phyloP scores from a whole-genome alignment of 2,329 filamentous ascomycete species.

The Aspergillus bombycis region DNA sequence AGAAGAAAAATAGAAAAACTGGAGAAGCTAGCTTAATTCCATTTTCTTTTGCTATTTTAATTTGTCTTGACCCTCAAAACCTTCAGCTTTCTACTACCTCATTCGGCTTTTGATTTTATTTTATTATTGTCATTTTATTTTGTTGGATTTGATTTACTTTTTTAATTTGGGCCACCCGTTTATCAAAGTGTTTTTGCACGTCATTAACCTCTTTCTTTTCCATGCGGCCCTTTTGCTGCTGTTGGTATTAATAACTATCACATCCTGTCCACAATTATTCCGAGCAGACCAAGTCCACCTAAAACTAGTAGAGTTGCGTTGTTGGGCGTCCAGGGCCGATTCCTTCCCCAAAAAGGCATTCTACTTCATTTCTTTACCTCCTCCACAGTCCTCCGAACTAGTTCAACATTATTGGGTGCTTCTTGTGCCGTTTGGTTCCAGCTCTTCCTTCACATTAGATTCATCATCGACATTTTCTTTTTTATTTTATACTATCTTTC shows the following conservation, averaged over 20 bases:
- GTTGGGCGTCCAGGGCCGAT: conserved; percentile 3
- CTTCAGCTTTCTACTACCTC: background rate
- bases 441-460: conserved; percentile 9
- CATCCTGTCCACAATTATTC: conserved; percentile 22
- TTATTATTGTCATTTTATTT: background rate
- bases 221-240: conserved; percentile 23
- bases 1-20: background rate
- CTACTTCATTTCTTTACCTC: conserved; percentile 2
- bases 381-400: conserved; percentile 1
- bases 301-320: background rate
- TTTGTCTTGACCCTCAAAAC: background rate
- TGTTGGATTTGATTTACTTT: background rate
- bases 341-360: conserved; percentile 5
- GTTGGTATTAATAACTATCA: conserved; percentile 21
- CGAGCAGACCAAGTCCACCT: conserved; percentile 8
- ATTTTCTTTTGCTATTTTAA: conserved; percentile 1
- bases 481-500: background rate
- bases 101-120: background rate
- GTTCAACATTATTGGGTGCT: conserved; percentile 19
- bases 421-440: conserved; percentile 14
- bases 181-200: conserved; percentile 15
- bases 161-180: background rate
- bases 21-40: conserved; percentile 4
- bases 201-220: conserved; percentile 17
- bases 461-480: conserved; percentile 12